Conservation (phyloP, 768 basidiomycete species). For the Boletus rubescentipes region DNA sequence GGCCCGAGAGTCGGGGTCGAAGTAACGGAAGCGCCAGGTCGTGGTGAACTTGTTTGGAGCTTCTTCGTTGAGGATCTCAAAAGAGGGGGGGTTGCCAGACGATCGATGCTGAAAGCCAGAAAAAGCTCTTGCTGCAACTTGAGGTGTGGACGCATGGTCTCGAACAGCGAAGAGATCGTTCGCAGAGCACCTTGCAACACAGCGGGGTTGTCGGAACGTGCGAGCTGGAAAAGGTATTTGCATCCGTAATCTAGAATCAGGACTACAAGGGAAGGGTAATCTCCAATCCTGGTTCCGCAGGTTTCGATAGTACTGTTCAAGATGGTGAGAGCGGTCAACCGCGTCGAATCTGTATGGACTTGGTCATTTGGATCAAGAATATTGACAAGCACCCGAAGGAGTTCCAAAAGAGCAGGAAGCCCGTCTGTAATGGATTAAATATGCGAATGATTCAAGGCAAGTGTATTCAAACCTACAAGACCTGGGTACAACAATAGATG, state of each 20-base stretch:
- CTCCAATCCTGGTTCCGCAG: slow-evolving; percentile 70
- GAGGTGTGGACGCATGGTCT: slow-evolving; percentile 80
- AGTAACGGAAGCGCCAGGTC: slow-evolving; percentile 50
- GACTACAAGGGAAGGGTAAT: slow-evolving; percentile 72
- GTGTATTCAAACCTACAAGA: slow-evolving; percentile 20
- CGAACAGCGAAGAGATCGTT: slow-evolving; percentile 83
- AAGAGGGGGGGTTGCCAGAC: slow-evolving; percentile 63
- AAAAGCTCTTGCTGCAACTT: slow-evolving; percentile 96
- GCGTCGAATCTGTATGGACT: slow-evolving; percentile 94
- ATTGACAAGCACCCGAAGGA: slow-evolving; percentile 91
- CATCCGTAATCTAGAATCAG: slow-evolving; percentile 88
- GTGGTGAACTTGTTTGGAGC: slow-evolving; percentile 42
- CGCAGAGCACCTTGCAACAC: slow-evolving; percentile 82
- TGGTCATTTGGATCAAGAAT: slow-evolving; percentile 94
- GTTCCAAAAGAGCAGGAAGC: slow-evolving; percentile 87
- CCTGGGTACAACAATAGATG: slow-evolving; percentile 14
- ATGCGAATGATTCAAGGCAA: not conserved
- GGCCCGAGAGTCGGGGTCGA: slow-evolving; percentile 43
- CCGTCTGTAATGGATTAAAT: slow-evolving; percentile 54
- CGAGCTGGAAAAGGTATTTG: slow-evolving; percentile 96
- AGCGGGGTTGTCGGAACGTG: slow-evolving; percentile 81
- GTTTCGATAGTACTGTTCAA: slow-evolving; percentile 87
- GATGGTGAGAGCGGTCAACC: slow-evolving; percentile 83
- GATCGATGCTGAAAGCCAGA: slow-evolving; percentile 90
- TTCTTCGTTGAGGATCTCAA: slow-evolving; percentile 34